Conservation (phyloP, 2,329 filamentous ascomycete genomes). For the Cordyceps cicadae region DNA sequence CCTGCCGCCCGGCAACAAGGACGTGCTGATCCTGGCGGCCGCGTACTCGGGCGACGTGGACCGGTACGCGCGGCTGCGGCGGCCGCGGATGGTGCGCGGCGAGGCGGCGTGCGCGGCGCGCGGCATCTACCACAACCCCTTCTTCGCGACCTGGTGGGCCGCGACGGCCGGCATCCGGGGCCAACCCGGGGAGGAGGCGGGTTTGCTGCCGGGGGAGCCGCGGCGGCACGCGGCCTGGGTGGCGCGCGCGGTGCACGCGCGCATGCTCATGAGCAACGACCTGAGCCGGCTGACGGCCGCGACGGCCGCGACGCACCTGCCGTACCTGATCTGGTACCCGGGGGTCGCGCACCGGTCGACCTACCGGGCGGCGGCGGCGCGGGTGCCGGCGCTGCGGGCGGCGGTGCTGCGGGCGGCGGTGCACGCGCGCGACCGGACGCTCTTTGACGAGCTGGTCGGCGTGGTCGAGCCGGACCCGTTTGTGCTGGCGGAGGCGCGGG, state of each 20-base stretch:
- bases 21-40: slow-evolving; percentile 28
- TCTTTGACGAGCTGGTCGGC: neutral
- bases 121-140: neutral
- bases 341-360: neutral
- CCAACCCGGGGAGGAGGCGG: neutral
- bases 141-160: neutral
- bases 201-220: neutral
- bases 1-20: slow-evolving; percentile 29
- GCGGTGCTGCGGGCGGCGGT: neutral
- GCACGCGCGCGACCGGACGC: neutral
- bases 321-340: neutral
- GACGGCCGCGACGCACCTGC: neutral
- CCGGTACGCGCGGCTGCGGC: slow-evolving; percentile 28
- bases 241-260: neutral
- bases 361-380: neutral
- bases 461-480: neutral
- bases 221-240: neutral
- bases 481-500: neutral
- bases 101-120: neutral
- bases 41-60: slow-evolving; percentile 32
- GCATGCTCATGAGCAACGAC: neutral
- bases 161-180: too few species aligned
- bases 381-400: neutral
- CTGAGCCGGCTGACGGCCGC: neutral
- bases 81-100: slow-evolving; percentile 16